Percentiles rank a stretch among this genome's conserved stretches.
These are phyloP conservation scores for Umbelopsis ramanniana DNA, from an alignment of 192 early-diverging fungal species.

Conservation along the genomic window DNA sequence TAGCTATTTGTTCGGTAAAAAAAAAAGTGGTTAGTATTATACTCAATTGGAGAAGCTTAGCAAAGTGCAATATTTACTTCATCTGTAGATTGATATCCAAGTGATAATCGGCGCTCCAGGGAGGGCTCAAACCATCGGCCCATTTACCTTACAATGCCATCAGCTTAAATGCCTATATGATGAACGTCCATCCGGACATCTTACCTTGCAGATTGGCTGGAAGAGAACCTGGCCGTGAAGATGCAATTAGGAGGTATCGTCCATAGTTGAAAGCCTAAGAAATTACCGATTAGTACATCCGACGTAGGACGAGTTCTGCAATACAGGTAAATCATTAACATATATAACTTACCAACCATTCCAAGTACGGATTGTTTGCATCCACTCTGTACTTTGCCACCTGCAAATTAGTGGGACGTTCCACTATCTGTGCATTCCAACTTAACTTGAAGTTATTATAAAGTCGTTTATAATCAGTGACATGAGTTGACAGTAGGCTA, in stretches of 20 bases:
- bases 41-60: neutral
- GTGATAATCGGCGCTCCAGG: slow-evolving; percentile 20
- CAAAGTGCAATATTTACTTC: neutral
- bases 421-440: neutral
- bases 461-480: neutral
- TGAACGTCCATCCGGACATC: neutral
- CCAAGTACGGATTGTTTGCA: neutral
- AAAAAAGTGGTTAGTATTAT: neutral
- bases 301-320: neutral
- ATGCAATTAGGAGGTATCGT: slow-evolving; percentile 39
- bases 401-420: neutral
- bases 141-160: neutral
- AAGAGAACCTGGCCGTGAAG: slow-evolving; percentile 37
- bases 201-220: slow-evolving; percentile 29
- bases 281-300: neutral
- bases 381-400: neutral
- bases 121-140: neutral
- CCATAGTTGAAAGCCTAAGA: slow-evolving; percentile 28
- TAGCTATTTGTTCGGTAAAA: neutral
- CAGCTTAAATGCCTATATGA: neutral
- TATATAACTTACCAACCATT: neutral
- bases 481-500: neutral
- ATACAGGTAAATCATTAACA: neutral
- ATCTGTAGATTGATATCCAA: neutral
- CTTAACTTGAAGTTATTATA: neutral